A percentile compares a stretch with the other conserved stretches of the same genome.
These are phyloP conservation scores for Neurospora tetrasperma DNA, from an alignment of 495 filamentous ascomycete species.

Conservation along the genomic window DNA sequence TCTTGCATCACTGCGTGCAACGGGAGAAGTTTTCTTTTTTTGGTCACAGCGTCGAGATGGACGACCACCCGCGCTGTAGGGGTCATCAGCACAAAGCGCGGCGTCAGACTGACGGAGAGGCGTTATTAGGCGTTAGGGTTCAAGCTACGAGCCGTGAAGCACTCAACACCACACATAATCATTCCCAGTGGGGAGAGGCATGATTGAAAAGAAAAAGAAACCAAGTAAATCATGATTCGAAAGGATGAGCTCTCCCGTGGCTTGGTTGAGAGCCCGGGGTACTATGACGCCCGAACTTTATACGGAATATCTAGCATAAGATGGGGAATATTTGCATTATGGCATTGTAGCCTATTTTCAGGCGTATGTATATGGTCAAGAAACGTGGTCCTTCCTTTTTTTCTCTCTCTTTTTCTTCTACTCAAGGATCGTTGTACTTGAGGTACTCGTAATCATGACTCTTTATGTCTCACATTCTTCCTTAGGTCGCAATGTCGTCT, in stretches of 20 bases:
- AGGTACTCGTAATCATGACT: neutral
- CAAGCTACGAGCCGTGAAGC: neutral
- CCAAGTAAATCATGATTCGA: neutral
- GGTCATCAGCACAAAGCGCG: neutral
- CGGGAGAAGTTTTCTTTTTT: neutral
- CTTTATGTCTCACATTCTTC: neutral
- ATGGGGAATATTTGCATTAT: neutral
- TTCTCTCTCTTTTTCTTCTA: neutral
- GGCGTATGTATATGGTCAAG: neutral
- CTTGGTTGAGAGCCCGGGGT: neutral
- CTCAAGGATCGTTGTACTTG: neutral
- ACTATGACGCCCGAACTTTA: neutral
- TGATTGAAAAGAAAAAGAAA: neutral
- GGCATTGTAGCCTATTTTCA: neutral
- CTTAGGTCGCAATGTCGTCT: neutral
- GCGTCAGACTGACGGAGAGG: neutral
- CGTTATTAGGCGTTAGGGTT: neutral
- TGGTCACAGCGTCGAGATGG: neutral
- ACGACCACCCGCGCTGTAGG: neutral
- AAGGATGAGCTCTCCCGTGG: neutral
- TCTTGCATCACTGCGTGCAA: neutral
- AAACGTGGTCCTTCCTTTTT: neutral
- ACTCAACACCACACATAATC: neutral
- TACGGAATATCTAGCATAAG: neutral
- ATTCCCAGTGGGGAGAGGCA: neutral